Evolutionary conservation across 768 basidiomycete species (phyloP), one percentile per base, ranked within the genome.

Genomic region (Infundibulicybe gibba): DNA sequence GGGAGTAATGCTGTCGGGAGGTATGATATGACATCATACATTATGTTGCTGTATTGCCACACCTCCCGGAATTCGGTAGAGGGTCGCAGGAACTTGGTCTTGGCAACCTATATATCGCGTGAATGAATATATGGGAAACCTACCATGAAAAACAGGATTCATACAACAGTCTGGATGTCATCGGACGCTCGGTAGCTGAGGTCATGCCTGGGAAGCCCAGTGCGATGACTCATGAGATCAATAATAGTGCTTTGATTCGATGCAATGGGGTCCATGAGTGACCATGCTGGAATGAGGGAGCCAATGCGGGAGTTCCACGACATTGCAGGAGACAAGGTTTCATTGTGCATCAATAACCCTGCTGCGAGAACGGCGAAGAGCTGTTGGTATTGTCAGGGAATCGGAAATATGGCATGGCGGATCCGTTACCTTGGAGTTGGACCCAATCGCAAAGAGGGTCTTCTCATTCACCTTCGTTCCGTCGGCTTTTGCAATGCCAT

Each of bases 1-100:
- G 59, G 59, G 9, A 60, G 52, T 19, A 65, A 51, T 0, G 45
- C 47, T 1, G 63, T 56, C 0, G 61, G 64, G 15, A 69, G 46
- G 42, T 59, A 61, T 0, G 42, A 44, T 9, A 33, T 35, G 3
- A 59, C 40, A 2, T 45, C 49, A 30, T 67, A 67, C 61, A 61
- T 59, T 39, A 58, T 55, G 47, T 67, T 66, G 46, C 47, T 57
- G 47, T 65, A 65, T 35, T 67, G 65, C 20, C 49, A 61, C 0
- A 49, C 37, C 6, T 60, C 51, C 2, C 67, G 58, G 43, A 67
- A 69, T 32, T 60, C 60, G 3, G 59, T 44, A 1, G 66, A 66
- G 13, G 12, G 10, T 8, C 13, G 31, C 1, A 25, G n/a, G 13
- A 30, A 34, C 20, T 3, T 34, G 5, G 51, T 21, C 14, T 44